Base-by-base conservation (phyloP, 768 basidiomycete species). In the Russula ochroleuca region DNA sequence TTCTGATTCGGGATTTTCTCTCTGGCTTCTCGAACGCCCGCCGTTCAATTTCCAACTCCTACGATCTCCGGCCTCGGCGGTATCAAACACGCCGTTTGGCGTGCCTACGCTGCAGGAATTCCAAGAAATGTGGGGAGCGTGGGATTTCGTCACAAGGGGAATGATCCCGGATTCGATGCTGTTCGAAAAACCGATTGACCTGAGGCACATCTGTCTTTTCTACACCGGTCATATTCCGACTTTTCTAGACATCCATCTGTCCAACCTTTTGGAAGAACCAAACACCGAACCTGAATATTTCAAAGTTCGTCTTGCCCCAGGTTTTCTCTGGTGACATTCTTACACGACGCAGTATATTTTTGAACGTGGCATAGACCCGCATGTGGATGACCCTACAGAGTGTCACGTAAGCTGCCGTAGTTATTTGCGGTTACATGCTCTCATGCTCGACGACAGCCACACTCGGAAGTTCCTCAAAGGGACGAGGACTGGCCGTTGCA, bases 141-240 rank as follows among this genome's bases (percentile, higher is more conserved):
- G 95, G 96, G 94, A 98, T 72, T 84, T 80, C 51, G 78, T 95
- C 53, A 92, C 90, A 14, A 78, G 84, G 62, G 81, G 80, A 52
- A 96, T 98, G 94, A 93, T 98, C 59, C 88, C 94, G 0, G 77
- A 81, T 21, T 82, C 85, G 31, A 90, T 98, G 88, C 78, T 96
- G 28, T 87, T 86, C 72, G 79, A 90, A 72, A 96, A 92, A 72
- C 95, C 96, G 3, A 98, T 98, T 65, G 87, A 97, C 70, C 78
- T 98, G 51, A 82, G 97, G 35, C 95, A 98, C 73, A 94, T 96
- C 61, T 96, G 94, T 71, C 80, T 98, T n/a, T 99, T 99, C 77
- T 98, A 98, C 74, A 71, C 92, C 14, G 96, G 96, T 0, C 97
- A 98, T 72, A 93, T 98, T 51, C 93, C 93, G 2, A 81, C 91